These are phyloP conservation scores for Monilinia fructicola DNA, from an alignment of 2,329 filamentous ascomycete species.

Conservation along the genomic window DNA sequence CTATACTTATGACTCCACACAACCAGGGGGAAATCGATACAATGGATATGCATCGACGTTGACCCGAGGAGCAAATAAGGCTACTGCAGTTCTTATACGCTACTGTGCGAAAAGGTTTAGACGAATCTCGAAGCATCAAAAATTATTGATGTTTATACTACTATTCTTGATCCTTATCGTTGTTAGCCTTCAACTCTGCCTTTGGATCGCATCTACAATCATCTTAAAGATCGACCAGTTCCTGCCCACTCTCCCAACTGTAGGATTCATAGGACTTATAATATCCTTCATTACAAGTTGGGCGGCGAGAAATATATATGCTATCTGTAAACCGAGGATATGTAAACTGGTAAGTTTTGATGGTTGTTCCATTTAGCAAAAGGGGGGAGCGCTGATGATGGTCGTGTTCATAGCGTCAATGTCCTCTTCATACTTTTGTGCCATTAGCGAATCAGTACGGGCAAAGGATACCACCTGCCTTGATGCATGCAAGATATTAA, in stretches of 20 bases:
- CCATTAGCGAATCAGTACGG: neutral
- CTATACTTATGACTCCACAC: slow-evolving; percentile 25
- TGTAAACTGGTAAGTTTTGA: slow-evolving; percentile 10
- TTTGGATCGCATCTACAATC: neutral
- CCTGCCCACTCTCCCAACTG: slow-evolving; percentile 24
- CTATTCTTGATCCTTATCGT: neutral
- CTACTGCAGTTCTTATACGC: neutral
- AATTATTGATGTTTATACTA: neutral
- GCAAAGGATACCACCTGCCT: neutral
- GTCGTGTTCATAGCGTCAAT: slow-evolving; percentile 6
- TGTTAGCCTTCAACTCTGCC: neutral
- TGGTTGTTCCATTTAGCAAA: neutral
- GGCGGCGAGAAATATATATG: slow-evolving; percentile 27
- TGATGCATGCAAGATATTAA: neutral
- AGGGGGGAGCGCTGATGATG: neutral
- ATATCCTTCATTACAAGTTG: slow-evolving; percentile 30
- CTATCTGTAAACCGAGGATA: neutral
- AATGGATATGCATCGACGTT: neutral
- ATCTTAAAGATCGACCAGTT: slow-evolving; percentile 4
- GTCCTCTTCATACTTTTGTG: slow-evolving; percentile 12
- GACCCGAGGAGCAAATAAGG: neutral
- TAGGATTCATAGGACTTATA: slow-evolving; percentile 33
- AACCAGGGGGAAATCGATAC: slow-evolving; percentile 25
- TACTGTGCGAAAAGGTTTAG: neutral
- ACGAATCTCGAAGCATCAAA: neutral